Evolutionary conservation across 106 monocot genomes (phyloP), one percentile per base, ranked within the genome.

Genomic region (Acorus gramineus): DNA sequence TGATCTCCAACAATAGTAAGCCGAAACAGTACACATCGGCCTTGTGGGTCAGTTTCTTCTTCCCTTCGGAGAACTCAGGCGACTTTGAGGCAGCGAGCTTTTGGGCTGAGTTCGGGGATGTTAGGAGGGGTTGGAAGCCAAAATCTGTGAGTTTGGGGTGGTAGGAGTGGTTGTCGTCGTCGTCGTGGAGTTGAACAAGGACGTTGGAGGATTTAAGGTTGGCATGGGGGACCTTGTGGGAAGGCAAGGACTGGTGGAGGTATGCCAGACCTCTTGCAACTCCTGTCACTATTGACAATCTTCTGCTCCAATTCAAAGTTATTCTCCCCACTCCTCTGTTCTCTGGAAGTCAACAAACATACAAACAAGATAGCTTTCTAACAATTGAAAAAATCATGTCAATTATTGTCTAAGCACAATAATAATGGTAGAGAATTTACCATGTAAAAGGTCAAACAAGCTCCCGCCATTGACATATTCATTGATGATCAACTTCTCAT

Each of bases 21-120:
- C 87, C 79, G 28, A 87, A 77, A 57, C 83, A 83, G 59, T 77
- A 87, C 46, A 83, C 80, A 44, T 87, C 83, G 2, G 77, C 60
- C 68, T 80, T 71, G 55, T 51, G 60, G 4, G 67, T 75, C 44
- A 80, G 53, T 57, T 60, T 77, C 65, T 60, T 77, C 65, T 56
- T 72, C 7, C 77, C 62, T 50, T 74, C 43, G 9, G 54, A 14
- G 65, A 68, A 75, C 68, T 83, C 77, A 0, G 87, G 87, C 3
- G 77, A 46, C 57, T 57, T 80, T 5, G 11, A 57, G 8, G 70
- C 59, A 2, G 83, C 82, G 3, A 87, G 71, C 14, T 56, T 69
- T 8, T 3, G 69, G 69, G 28, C 28, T 1, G 28, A 28, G 2
- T 59, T 28, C 2, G 44, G 53, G 2, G 62, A 44, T 3, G 61